These are phyloP conservation scores for Penicillium fimorum DNA, from an alignment of 495 filamentous ascomycete species.

Conservation along the genomic window DNA sequence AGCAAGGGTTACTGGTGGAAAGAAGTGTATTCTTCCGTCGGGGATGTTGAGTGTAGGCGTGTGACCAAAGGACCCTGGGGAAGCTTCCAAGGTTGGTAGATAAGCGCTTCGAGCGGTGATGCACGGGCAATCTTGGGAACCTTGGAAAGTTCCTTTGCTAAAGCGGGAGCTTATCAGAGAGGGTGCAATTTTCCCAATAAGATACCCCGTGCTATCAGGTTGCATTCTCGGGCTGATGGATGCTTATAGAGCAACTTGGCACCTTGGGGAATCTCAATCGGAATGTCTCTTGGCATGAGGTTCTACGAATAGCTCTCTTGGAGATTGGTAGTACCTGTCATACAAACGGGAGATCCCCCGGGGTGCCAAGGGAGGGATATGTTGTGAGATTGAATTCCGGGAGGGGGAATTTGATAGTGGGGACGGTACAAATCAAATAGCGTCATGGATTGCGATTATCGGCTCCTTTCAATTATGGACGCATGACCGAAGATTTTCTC, in stretches of 20 bases:
- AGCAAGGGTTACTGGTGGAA: conserved; percentile 15
- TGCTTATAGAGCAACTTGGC: conserved; percentile 3
- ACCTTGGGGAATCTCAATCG: not conserved
- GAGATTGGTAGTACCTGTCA: conserved; percentile 7
- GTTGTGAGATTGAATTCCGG: not conserved
- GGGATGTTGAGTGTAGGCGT: not conserved
- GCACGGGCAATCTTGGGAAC: not conserved
- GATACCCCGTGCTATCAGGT: not conserved
- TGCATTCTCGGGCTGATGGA: conserved; percentile 1
- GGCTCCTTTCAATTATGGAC: conserved; percentile 3
- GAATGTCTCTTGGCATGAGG: conserved; percentile 8
- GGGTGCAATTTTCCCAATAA: not conserved
- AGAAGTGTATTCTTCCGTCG: conserved; percentile 3
- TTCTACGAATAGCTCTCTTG: not conserved
- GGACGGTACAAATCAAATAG: conserved; percentile 6
- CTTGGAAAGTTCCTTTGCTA: not conserved
- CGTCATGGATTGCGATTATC: conserved; percentile 8
- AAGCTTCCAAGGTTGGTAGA: not conserved
- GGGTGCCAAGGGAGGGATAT: conserved; percentile 1
- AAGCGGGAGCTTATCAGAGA: conserved; percentile 1
- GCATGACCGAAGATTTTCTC: conserved; percentile 22
- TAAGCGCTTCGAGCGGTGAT: not conserved
- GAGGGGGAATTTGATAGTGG: not conserved
- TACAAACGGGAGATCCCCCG: conserved; percentile 15
- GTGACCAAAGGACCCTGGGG: not conserved